These are phyloP conservation scores for Trichophyton mentagrophytes DNA, from an alignment of 2,329 filamentous ascomycete species.

Conservation along the genomic window DNA sequence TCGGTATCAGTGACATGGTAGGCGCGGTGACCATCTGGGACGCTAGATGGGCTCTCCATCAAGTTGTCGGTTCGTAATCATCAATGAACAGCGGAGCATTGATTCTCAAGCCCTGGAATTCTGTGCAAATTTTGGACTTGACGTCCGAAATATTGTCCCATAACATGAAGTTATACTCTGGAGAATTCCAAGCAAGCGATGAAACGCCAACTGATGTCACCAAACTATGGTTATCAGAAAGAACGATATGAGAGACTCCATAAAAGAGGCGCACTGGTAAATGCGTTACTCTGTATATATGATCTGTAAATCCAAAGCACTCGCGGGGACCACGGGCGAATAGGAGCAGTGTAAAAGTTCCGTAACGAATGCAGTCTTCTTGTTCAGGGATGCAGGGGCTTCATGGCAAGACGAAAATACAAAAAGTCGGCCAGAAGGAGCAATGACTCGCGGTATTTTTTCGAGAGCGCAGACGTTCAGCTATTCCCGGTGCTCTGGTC, in stretches of 20 bases:
- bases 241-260: background rate
- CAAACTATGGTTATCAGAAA: background rate
- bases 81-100: background rate
- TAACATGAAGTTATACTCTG: background rate
- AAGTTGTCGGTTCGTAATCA: background rate
- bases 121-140: background rate
- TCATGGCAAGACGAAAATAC: background rate
- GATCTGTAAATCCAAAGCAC: background rate
- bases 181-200: background rate
- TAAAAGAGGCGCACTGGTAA: background rate
- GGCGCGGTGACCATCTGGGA: slow-evolving; percentile 5
- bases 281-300: background rate
- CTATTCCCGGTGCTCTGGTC: background rate
- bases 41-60: background rate
- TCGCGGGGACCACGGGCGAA: background rate
- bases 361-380: background rate
- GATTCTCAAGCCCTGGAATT: background rate
- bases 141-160: background rate
- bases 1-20: slow-evolving; percentile 6
- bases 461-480: background rate
- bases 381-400: background rate
- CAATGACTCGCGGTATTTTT: background rate
- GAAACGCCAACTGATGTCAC: background rate
- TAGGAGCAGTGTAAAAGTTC: background rate
- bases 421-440: background rate